Conservation (phyloP, 225 moss, liverwort and hornwort species). For the Marchantia polymorpha region DNA sequence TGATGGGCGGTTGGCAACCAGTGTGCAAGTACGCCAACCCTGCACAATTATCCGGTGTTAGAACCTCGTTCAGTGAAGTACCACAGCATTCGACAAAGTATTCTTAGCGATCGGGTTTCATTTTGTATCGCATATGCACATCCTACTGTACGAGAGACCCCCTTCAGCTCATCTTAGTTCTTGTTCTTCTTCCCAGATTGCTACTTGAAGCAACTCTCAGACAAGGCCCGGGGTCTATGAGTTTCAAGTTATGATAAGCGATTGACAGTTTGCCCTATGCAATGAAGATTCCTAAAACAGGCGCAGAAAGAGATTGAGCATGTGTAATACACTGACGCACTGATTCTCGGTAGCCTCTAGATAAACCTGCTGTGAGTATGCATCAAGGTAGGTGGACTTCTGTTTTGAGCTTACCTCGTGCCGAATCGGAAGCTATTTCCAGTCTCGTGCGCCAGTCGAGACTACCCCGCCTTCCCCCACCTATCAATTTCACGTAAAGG, state of each 20-base stretch:
- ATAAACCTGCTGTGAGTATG: too few species aligned
- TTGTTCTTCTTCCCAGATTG: too few species aligned
- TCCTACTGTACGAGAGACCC: too few species aligned
- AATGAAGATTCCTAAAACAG: not conserved
- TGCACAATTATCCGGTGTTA: not conserved
- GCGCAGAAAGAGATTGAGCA: not conserved
- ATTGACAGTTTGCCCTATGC: not conserved
- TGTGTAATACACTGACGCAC: too few species aligned
- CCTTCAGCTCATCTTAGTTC: too few species aligned
- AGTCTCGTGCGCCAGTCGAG: slow-evolving; percentile 66
- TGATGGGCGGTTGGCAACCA: slow-evolving; percentile 65
- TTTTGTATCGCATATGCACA: too few species aligned
- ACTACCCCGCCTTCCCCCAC: slow-evolving; percentile 39
- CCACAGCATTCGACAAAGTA: not conserved
- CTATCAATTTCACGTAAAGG: not conserved
- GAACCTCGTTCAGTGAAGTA: not conserved
- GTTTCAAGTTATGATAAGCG: too few species aligned
- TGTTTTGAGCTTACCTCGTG: slow-evolving; percentile 46
- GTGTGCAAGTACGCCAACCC: slow-evolving; percentile 70
- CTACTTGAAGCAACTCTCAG: too few species aligned
- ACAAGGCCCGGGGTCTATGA: too few species aligned
- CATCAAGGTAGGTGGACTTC: too few species aligned
- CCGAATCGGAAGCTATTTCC: slow-evolving; percentile 64
- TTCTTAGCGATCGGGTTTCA: not conserved
- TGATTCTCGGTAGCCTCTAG: too few species aligned